Evolutionary conservation across 2,329 filamentous ascomycete species (phyloP), one percentile per base, ranked within the genome.

Genomic region (Chrysoporthe austroafricana): DNA sequence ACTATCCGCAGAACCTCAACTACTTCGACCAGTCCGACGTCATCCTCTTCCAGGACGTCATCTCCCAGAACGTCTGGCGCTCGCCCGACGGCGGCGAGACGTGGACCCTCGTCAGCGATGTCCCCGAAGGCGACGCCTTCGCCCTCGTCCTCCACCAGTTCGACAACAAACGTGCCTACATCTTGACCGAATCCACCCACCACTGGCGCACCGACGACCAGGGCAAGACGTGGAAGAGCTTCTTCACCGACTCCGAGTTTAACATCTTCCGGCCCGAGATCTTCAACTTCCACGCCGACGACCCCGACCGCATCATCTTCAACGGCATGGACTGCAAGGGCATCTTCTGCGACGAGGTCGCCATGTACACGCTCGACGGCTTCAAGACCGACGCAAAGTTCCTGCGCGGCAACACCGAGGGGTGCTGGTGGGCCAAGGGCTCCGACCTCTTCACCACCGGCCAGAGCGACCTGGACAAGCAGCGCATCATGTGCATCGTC

Each of bases 11-110:
- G 64, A 89, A 89, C 76, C 82, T 97, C 72, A 91, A 91, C 80
- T 99, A 97, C 80, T 98, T 99, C 76, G 90, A 96, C 75, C 92
- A 95, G 77, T 94, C 92, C 72, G 90, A 97, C 77, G 87, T 91
- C 63, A 84, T 97, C 68, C 80, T 98, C 58, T 89, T 93, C 76
- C 89, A 91, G 73, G 91, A 97, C 76, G 75, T 82, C 62, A 78
- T 84, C 16, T 85, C 85, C 52, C 84, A 85, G 69, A 88, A 88
- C 70, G 84, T 97, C 63, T 94, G 90, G 78, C 90, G 92, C 69
- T 97, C 95, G 57, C 84, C 85, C 59, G 88, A 98, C 80, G 94
- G 92, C 50, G 96, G 96, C 72, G 86, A 86, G 73, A 86, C 82
- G 58, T 99, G 96, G 95, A 80, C 87, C 57, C 81, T 81, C 70